These are phyloP conservation scores for Fulvia fulva DNA, from an alignment of 2,329 filamentous ascomycete genomes.

Conservation along the genomic window DNA sequence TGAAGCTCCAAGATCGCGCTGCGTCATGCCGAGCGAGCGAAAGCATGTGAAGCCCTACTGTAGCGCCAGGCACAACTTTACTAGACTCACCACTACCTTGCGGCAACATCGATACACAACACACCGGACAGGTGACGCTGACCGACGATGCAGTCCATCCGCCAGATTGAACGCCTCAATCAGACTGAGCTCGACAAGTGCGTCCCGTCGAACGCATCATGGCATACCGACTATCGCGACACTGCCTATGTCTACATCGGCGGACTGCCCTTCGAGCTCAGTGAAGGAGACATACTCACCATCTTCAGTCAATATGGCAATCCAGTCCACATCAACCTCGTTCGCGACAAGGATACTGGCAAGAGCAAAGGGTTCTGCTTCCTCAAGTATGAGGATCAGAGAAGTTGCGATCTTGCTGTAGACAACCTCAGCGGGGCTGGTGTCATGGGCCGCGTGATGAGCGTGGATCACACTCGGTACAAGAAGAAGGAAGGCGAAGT, in stretches of 20 bases:
- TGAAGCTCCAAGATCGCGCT: background rate
- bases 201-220: slow-evolving; percentile 80
- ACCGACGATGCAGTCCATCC: slow-evolving; percentile 81
- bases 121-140: background rate
- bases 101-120: background rate
- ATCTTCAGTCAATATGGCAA: slow-evolving; percentile 98
- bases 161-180: slow-evolving; percentile 87
- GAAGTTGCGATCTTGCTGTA: slow-evolving; percentile 90
- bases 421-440: slow-evolving; percentile 89
- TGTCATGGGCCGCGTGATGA: slow-evolving; percentile 72
- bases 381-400: slow-evolving; percentile 96
- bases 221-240: slow-evolving; percentile 96
- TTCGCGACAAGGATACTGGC: slow-evolving; percentile 91
- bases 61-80: background rate
- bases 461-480: slow-evolving; percentile 91
- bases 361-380: slow-evolving; percentile 94
- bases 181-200: slow-evolving; percentile 89
- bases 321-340: slow-evolving; percentile 86
- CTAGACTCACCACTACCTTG: background rate
- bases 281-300: slow-evolving; percentile 90
- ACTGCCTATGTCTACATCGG: slow-evolving; percentile 97
- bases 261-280: slow-evolving; percentile 84
- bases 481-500: slow-evolving; percentile 72
- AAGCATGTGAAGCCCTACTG: slow-evolving; percentile 4
- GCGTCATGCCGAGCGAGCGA: background rate